Conservation (phyloP, 1,284 basidiomycete genomes). For the Papiliotrema laurentii region DNA sequence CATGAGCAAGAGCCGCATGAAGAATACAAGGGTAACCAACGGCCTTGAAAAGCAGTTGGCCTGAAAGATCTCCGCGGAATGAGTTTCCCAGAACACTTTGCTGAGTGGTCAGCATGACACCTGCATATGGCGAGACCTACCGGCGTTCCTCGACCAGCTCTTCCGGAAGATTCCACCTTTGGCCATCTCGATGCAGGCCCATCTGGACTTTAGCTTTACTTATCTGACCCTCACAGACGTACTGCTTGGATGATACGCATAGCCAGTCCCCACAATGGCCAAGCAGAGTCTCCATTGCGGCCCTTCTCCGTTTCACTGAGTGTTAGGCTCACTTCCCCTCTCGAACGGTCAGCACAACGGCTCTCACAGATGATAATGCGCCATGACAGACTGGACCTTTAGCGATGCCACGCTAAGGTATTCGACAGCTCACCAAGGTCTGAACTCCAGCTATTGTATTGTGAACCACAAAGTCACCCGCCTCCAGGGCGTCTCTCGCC, state of each 20-base stretch:
- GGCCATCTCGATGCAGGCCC: constrained; percentile 43
- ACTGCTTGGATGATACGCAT: constrained; percentile 35
- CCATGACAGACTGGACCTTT: constrained; percentile 15
- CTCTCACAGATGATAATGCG: constrained; percentile 14
- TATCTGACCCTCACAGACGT: not conserved
- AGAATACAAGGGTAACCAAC: not conserved
- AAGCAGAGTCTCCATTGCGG: constrained; percentile 33
- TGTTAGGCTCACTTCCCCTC: not conserved
- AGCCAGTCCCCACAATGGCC: constrained; percentile 40
- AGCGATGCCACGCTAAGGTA: not conserved
- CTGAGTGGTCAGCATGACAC: constrained; percentile 5
- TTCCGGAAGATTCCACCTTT: constrained; percentile 33
- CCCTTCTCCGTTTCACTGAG: constrained; percentile 25
- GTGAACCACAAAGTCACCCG: constrained; percentile 32
- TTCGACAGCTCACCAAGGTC: constrained; percentile 13
- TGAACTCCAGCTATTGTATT: constrained; percentile 36
- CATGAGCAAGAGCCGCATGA: not conserved
- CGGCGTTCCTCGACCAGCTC: constrained; percentile 19
- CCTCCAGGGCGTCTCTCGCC: constrained; percentile 26
- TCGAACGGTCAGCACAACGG: not conserved
- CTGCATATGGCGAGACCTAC: constrained; percentile 2
- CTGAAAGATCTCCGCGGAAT: constrained; percentile 27
- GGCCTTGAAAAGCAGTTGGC: constrained; percentile 32
- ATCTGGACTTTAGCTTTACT: constrained; percentile 12
- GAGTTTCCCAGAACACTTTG: constrained; percentile 27